Percentiles rank a stretch among this genome's conserved stretches.
These are phyloP conservation scores for Nothophoma quercina DNA, from an alignment of 2,329 filamentous ascomycete species.

Conservation along the genomic window DNA sequence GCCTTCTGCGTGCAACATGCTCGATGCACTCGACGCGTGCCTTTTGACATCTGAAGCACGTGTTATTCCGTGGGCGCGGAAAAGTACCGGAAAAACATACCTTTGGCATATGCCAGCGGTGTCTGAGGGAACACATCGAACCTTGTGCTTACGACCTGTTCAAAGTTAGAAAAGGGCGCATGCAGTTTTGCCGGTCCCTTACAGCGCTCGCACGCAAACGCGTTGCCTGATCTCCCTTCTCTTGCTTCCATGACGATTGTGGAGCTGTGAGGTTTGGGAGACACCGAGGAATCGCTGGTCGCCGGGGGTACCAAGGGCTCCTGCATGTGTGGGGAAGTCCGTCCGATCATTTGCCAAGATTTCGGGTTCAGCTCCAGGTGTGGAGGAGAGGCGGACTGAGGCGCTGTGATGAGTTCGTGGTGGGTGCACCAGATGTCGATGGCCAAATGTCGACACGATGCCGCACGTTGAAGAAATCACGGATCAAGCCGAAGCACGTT, in stretches of 20 bases:
- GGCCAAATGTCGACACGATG: conserved; percentile 3
- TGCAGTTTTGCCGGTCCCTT: conserved; percentile 1
- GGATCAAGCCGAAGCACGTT: conserved; percentile 6
- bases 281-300: conserved; percentile 26
- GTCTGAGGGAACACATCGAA: conserved; percentile 46
- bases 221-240: conserved; percentile 47
- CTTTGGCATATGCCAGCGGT: conserved; percentile 43
- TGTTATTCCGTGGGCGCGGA: conserved; percentile 35
- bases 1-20: conserved; percentile 46
- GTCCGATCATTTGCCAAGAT: conserved; percentile 47
- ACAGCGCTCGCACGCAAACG: conserved; percentile 48
- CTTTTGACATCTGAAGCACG: conserved; percentile 47
- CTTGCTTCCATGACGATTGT: conserved; percentile 44
- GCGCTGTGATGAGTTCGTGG: neutral
- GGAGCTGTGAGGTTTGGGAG: conserved; percentile 36
- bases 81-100: conserved; percentile 32
- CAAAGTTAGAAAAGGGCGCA: conserved; percentile 7
- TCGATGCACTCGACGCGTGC: conserved; percentile 48
- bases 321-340: conserved; percentile 46
- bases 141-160: conserved; percentile 44
- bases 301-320: conserved; percentile 28
- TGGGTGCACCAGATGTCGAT: neutral
- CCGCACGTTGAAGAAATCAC: conserved; percentile 4
- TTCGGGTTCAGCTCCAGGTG: conserved; percentile 30
- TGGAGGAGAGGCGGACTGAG: conserved; percentile 9